Percentiles rank a stretch among this genome's conserved stretches.
Conservation (phyloP, 495 filamentous ascomycete species). For the Talaromyces stipitatus region DNA sequence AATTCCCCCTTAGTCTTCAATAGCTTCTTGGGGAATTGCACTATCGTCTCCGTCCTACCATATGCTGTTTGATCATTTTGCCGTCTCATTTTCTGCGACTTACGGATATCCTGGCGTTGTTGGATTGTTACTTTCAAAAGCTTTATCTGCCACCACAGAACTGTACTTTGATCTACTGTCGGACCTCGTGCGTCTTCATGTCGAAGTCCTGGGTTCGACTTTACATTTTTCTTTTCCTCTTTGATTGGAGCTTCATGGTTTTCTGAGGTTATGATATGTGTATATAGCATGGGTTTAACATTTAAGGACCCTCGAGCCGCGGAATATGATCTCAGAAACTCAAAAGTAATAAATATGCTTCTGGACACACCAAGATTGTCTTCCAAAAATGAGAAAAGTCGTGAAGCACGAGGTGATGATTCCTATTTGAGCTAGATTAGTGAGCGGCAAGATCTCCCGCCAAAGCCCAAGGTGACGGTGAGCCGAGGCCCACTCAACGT, state of each 20-base stretch:
- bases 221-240: neutral
- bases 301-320: neutral
- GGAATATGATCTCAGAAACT: neutral
- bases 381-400: neutral
- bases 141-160: neutral
- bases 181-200: neutral
- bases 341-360: neutral
- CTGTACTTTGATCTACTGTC: neutral
- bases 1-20: neutral
- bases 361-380: too few relatives aligned
- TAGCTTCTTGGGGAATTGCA: neutral
- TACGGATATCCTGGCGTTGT: conserved; percentile 9
- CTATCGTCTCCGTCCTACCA: neutral
- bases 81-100: neutral
- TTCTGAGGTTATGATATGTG: neutral
- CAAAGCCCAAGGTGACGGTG: neutral
- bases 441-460: neutral
- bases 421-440: neutral
- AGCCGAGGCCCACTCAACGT: conserved; percentile 3
- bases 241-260: neutral
- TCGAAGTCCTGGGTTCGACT: neutral
- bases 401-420: neutral
- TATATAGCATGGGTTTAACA: conserved; percentile 1
- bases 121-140: conserved; percentile 5
- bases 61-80: neutral